These are phyloP conservation scores for Penicillium polonicum DNA, from an alignment of 2,329 filamentous ascomycete species.

Conservation along the genomic window DNA sequence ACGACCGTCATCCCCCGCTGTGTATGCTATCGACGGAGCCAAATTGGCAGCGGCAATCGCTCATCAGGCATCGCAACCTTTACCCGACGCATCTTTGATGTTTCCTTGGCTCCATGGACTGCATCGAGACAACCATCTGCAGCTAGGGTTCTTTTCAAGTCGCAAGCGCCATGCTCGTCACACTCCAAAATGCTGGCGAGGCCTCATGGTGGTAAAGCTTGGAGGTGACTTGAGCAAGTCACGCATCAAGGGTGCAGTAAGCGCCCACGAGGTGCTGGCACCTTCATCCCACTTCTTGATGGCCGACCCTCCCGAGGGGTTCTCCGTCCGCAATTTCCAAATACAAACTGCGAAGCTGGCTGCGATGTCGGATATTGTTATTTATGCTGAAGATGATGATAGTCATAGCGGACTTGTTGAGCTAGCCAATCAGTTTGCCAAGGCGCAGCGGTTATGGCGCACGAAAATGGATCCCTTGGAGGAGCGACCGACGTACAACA, in stretches of 20 bases:
- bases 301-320: constrained; percentile 82
- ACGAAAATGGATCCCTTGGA: constrained; percentile 60
- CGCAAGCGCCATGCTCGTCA: constrained; percentile 69
- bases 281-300: constrained; percentile 68
- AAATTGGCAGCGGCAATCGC: constrained; percentile 72
- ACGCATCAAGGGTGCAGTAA: constrained; percentile 82
- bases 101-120: constrained; percentile 97
- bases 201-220: constrained; percentile 83
- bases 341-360: constrained; percentile 90
- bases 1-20: constrained; percentile 49
- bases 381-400: constrained; percentile 75
- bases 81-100: constrained; percentile 80
- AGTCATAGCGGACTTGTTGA: constrained; percentile 64
- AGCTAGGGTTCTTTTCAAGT: constrained; percentile 84
- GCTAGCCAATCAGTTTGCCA: constrained; percentile 63
- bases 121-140: constrained; percentile 82
- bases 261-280: constrained; percentile 75
- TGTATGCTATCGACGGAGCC: constrained; percentile 72
- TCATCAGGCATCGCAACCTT: constrained; percentile 71
- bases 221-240: constrained; percentile 72
- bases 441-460: constrained; percentile 74
- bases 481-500: constrained; percentile 70
- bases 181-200: constrained; percentile 73
- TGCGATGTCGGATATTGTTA: constrained; percentile 83
- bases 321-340: constrained; percentile 95